Evolutionary conservation across 2,329 filamentous ascomycete species (phyloP).

Genomic region (Alternaria alternata): DNA sequence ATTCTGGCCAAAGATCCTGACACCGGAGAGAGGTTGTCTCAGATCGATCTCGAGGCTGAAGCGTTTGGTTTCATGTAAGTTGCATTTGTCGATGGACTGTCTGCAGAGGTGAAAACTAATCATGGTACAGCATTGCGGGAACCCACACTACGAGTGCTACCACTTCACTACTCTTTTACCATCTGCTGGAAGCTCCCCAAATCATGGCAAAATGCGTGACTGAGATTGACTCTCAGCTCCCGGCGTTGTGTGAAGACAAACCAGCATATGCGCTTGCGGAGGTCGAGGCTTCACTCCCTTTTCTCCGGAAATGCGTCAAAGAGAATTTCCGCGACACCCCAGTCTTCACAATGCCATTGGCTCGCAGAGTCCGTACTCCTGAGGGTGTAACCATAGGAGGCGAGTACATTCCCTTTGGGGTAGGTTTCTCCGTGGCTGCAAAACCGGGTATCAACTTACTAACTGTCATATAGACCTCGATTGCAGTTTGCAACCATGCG

Average conservation of each 20-base stretch:
- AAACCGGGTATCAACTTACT: background rate
- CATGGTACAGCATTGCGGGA: background rate
- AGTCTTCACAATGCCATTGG: background rate
- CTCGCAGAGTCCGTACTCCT: background rate
- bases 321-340: background rate
- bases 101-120: background rate
- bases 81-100: fast-evolving
- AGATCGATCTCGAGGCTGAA: background rate
- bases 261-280: background rate
- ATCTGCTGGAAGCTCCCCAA: background rate
- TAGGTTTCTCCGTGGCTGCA: background rate
- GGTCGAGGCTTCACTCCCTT: background rate
- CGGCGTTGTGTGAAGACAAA: background rate
- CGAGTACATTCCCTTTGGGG: background rate
- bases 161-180: background rate
- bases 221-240: background rate
- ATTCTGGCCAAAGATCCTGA: background rate
- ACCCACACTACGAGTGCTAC: background rate
- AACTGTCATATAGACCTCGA: background rate
- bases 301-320: background rate
- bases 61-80: background rate
- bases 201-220: background rate
- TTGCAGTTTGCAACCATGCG: background rate
- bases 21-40: background rate
- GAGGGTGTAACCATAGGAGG: background rate